Conservation (phyloP, 352 stramenopile genomes). For the Aphanomyces euteiches region DNA sequence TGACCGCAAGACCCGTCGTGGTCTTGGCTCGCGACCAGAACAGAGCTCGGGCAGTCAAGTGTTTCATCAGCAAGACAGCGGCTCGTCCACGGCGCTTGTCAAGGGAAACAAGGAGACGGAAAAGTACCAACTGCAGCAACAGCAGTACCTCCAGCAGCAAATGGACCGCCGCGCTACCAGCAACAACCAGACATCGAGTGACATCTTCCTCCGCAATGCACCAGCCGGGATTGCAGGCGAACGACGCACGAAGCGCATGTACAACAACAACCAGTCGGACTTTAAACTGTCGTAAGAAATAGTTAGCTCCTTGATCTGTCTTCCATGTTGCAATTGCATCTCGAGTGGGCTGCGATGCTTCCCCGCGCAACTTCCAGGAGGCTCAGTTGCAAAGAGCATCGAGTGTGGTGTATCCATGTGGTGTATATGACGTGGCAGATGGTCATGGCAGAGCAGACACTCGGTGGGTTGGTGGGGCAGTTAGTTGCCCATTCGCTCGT, state of each 20-base stretch:
- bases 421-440: too few species aligned
- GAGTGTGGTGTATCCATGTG: too few species aligned
- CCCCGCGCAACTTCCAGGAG: too few species aligned
- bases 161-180: constrained; percentile 1
- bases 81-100: background rate
- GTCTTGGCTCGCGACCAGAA: constrained; percentile 2
- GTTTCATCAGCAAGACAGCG: constrained; percentile 18
- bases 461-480: too few species aligned
- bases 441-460: too few species aligned
- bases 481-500: too few species aligned
- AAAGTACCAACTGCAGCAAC: constrained; percentile 24
- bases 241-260: constrained; percentile 24
- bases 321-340: too few species aligned
- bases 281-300: constrained; percentile 8
- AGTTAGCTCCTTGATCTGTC: too few species aligned
- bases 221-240: constrained; percentile 18
- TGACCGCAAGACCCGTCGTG: constrained; percentile 22
- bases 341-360: too few species aligned
- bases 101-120: constrained; percentile 18
- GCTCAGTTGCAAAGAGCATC: too few species aligned
- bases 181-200: constrained; percentile 16
- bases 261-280: constrained; percentile 17
- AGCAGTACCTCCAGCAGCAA: constrained; percentile 24
- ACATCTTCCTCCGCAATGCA: constrained; percentile 27
- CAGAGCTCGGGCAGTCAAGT: constrained; percentile 21